Evolutionary conservation across 352 stramenopile genomes (phyloP), one percentile per base, ranked within the genome.

Genomic region (Thalassiosira hispida): DNA sequence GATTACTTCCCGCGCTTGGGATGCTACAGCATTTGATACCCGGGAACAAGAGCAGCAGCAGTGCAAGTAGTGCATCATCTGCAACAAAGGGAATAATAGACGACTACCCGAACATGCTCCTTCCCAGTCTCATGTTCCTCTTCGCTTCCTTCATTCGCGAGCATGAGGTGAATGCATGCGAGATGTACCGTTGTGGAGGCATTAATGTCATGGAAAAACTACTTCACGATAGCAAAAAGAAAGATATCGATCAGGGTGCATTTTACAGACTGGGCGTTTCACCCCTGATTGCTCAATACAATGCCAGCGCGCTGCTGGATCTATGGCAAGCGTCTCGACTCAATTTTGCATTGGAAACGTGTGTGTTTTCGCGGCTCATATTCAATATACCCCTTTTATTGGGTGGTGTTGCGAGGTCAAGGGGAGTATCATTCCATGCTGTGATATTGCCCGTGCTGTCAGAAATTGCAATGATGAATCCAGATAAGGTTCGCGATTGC

Each of bases 351-450:
- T 56, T 94, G 22, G 90, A 94, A 73, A 83, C 63, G 7, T 87
- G 78, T 20, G 67, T 94, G 6, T 92, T 92, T 55, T 90, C 81
- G 11, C 42, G 77, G 35, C 52, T 95, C 9, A 11, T 95, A 7
- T 93, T 92, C 65, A 93, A 92, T 79, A 44, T 88, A 8, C 75
- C 79, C 20, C 63, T 95, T 0, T 85, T 90, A 62, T 68, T 95
- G 7, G 83, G 81, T 51, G 71, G 76, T 7, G 46, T 78, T 8
- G 53, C 64, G 12, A 62, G 68, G n/a, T 51, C 47, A 9, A 31
- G 25, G 25, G 81, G 79, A 38, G 57, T 87, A 18, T 64, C 72
- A 0, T 63, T 94, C 2, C 80, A 90, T 53, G 20, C 64, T 16
- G 57, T 78, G n/a, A 56, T 95, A 16, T 55, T 94, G 14, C 90